Conservation (phyloP, 139 green algal genomes). For the Desmodesmus armatus region DNA sequence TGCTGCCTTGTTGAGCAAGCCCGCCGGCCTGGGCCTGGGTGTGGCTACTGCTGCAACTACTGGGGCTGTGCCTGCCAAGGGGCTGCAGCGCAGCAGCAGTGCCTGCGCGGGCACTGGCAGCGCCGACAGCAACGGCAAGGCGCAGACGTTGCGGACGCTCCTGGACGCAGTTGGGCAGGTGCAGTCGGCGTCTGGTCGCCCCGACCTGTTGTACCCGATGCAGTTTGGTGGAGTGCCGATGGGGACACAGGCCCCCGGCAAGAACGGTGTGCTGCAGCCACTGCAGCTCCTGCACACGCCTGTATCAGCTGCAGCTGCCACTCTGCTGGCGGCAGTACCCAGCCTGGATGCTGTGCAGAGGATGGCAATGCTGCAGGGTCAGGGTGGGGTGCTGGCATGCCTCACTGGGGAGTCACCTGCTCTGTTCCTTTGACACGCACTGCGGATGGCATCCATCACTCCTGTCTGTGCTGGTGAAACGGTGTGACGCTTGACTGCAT, state of each 20-base stretch:
- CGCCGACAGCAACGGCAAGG: background rate
- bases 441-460: too few species aligned
- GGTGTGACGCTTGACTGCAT: too few species aligned
- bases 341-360: constrained; percentile 17
- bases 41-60: too few species aligned
- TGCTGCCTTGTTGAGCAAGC: background rate
- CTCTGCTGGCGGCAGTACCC: constrained; percentile 28
- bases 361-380: constrained; percentile 3
- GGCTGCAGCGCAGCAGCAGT: background rate
- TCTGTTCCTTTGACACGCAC: constrained; percentile 13
- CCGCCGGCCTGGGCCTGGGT: too few species aligned
- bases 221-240: constrained; percentile 20
- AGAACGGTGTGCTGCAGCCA: background rate
- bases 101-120: constrained; percentile 12
- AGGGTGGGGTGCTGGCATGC: constrained; percentile 14
- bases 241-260: background rate
- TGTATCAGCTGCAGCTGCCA: constrained; percentile 17
- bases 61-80: too few species aligned
- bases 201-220: constrained; percentile 32
- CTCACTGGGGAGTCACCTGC: constrained; percentile 1
- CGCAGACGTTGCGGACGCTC: background rate
- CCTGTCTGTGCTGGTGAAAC: too few species aligned
- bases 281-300: constrained; percentile 8
- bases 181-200: background rate
- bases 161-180: constrained; percentile 32